These are phyloP conservation scores for Lobosporangium transversale DNA, from an alignment of 192 early-diverging fungal genomes.

Conservation along the genomic window DNA sequence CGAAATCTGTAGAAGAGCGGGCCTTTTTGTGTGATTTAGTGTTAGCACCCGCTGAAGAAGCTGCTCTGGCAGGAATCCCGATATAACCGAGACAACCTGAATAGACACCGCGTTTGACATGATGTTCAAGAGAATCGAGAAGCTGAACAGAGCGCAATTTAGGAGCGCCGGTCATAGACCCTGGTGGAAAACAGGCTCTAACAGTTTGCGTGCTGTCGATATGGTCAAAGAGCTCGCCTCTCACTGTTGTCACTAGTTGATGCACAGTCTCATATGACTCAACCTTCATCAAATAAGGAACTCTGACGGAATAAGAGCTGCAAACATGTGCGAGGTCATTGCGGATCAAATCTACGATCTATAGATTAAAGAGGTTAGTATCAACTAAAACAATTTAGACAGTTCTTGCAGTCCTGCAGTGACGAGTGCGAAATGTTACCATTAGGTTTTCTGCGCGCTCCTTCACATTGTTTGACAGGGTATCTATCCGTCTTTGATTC, in stretches of 20 bases:
- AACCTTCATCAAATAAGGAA: constrained; percentile 87
- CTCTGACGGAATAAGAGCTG: constrained; percentile 68
- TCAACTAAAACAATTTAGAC: background rate
- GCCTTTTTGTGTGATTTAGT: constrained; percentile 3
- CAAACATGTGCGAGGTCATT: constrained; percentile 90
- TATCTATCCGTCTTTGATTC: constrained; percentile 52
- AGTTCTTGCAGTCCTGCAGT: background rate
- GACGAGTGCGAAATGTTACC: too few relatives aligned
- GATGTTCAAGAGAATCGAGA: constrained; percentile 75
- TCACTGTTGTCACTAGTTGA: constrained; percentile 90
- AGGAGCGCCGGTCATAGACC: constrained; percentile 98
- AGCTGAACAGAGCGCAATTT: constrained; percentile 87
- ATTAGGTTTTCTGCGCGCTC: constrained; percentile 97
- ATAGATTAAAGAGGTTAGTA: background rate
- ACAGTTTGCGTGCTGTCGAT: constrained; percentile 78
- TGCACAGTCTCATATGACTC: constrained; percentile 93
- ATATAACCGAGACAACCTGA: constrained; percentile 93
- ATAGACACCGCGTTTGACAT: constrained; percentile 82
- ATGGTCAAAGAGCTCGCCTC: constrained; percentile 65
- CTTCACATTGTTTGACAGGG: constrained; percentile 78
- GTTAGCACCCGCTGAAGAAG: constrained; percentile 15
- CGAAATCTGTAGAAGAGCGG: constrained; percentile 27
- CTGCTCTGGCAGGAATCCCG: constrained; percentile 54
- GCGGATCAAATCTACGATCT: constrained; percentile 96
- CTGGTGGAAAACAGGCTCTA: constrained; percentile 88